Evolutionary conservation across 768 basidiomycete genomes (phyloP), one percentile per base, ranked within the genome.

Genomic region (Boletus rubescentipes): DNA sequence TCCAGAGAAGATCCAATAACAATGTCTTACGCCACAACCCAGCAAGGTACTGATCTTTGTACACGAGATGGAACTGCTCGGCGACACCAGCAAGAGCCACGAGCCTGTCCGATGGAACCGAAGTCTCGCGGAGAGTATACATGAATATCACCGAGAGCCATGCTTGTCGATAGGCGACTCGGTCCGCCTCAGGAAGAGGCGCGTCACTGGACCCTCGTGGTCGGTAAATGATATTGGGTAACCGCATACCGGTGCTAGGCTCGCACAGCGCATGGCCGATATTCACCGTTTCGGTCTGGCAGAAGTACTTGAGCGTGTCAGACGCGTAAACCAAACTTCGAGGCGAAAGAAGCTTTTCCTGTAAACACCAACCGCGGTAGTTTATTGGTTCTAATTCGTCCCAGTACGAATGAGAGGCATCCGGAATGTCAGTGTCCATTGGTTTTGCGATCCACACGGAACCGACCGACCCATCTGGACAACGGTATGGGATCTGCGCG

Each of bases 351-450:
- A 48, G 46, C 46, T 48, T 48, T 29, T 48, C 46, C n/a, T 48
- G 46, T 14, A 48, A 48, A 48, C 46, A 48, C 46, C 46, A 48
- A 15, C 36, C 46, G 29, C 46, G 46, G 20, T 38, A 38, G n/a
- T 38, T 48, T 29, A 48, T 48, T 14, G 46, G 46, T 20, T 48
- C 46, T 11, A 48, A 30, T 14, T 48, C 46, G 11, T 48, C 46
- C 46, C 46, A 48, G 8, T 48, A 48, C 15, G 46, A 48, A 30
- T 37, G 46, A 14, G 46, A 48, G 18, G 26, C 46, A 9, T 48
- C 46, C 5, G 36, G 2, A 15, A 38, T 4, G 26, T 38, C n/a
- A 20, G 46, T 48, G n/a, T 48, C 46, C 36, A 48, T 38, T 14
- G 8, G n/a, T 26, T 38, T 15, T 14, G 46, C 46, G 18, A 48